Evolutionary conservation across 2,329 filamentous ascomycete genomes (phyloP).

Genomic region (Aspergillus jensenii): DNA sequence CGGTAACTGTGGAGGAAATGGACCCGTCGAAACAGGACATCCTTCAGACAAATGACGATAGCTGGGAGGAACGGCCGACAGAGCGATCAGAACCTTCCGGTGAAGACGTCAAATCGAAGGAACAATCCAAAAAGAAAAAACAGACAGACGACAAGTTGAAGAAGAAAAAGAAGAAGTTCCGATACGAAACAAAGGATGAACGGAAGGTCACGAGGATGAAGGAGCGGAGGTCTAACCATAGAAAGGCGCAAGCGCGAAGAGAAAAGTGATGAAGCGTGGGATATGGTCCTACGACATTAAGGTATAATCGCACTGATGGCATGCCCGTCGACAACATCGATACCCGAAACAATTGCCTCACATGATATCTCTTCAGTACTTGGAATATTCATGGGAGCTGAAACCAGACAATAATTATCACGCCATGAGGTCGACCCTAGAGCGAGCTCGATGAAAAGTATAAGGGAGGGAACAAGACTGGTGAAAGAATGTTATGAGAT

Average conservation of each 20-base stretch:
- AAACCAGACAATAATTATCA: constrained; percentile 14
- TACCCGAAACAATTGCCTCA: constrained; percentile 7
- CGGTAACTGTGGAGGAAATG: constrained; percentile 89
- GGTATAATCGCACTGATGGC: neutral
- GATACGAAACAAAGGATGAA: constrained; percentile 87
- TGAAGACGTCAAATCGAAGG: constrained; percentile 25
- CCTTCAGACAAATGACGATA: constrained; percentile 50
- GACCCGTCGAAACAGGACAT: constrained; percentile 74
- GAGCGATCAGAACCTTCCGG: constrained; percentile 28
- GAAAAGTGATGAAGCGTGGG: constrained; percentile 27
- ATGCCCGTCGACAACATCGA: neutral
- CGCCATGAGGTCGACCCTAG: constrained; percentile 15
- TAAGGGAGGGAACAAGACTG: constrained; percentile 16
- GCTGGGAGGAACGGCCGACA: constrained; percentile 25
- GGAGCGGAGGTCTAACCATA: constrained; percentile 68
- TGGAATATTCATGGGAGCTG: constrained; percentile 10
- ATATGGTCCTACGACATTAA: neutral
- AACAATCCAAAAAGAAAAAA: constrained; percentile 49
- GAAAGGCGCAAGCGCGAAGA: constrained; percentile 61
- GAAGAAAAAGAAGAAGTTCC: constrained; percentile 87
- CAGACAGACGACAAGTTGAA: constrained; percentile 56
- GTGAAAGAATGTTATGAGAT: constrained; percentile 18
- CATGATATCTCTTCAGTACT: constrained; percentile 16
- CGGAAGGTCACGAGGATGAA: constrained; percentile 63
- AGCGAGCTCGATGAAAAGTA: constrained; percentile 13